Conservation (phyloP, 2,329 filamentous ascomycete species). For the Fusarium nygamai region DNA sequence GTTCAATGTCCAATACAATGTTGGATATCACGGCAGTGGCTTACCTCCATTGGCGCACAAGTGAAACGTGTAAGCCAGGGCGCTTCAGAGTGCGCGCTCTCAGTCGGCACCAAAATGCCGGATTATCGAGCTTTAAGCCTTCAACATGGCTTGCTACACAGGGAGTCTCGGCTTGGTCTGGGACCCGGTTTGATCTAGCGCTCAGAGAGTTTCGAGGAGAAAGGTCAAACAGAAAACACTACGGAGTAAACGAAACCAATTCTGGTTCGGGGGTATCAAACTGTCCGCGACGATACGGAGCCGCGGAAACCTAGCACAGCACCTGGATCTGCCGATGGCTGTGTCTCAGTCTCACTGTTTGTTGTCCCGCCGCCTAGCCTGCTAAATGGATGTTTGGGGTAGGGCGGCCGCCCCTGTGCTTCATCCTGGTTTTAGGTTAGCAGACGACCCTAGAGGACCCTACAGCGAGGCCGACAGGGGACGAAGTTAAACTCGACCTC, state of each 20-base stretch:
- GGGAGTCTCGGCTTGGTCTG: conserved; percentile 14
- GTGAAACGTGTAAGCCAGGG: conserved; percentile 8
- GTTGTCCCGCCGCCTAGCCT: not conserved
- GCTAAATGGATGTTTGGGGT: not conserved
- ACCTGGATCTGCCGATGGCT: conserved; percentile 4
- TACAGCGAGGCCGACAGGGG: not conserved
- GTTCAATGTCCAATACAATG: not conserved
- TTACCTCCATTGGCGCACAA: not conserved
- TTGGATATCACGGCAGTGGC: not conserved
- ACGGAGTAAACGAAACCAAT: conserved; percentile 2
- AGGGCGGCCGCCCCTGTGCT: conserved; percentile 26
- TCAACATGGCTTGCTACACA: conserved; percentile 1
- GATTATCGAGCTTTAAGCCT: not conserved
- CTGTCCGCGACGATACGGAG: conserved; percentile 17
- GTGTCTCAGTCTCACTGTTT: conserved; percentile 1
- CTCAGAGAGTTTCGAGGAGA: not conserved
- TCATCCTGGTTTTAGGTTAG: conserved; percentile 34
- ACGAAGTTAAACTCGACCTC: conserved; percentile 1
- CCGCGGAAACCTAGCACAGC: not conserved
- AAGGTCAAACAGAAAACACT: conserved; percentile 10
- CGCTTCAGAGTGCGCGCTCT: not conserved
- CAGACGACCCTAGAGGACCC: conserved; percentile 3
- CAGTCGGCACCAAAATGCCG: conserved; percentile 15
- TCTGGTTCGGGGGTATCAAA: conserved; percentile 22
- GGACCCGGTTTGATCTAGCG: conserved; percentile 20